Conservation (phyloP, 106 monocot species). For the Dioscorea alata region DNA sequence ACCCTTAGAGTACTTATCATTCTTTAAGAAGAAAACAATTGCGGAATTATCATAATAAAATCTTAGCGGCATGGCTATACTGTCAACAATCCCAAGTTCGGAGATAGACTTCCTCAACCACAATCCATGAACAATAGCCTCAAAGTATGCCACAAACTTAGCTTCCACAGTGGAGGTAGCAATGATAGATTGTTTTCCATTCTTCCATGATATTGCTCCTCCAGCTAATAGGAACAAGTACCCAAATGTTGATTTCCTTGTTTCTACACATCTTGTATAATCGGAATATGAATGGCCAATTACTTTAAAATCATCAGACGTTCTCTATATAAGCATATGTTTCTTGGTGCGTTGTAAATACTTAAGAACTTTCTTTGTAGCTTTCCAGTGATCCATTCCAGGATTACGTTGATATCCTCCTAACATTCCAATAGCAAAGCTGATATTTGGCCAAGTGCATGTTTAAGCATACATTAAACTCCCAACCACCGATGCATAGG, state of each 20-base stretch:
- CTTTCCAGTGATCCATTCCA: constrained; percentile 1
- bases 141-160: too few species aligned
- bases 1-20: too few species aligned
- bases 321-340: constrained; percentile 1
- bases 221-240: too few species aligned
- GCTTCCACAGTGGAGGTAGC: too few species aligned
- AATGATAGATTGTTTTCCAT: too few species aligned
- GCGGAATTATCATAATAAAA: too few species aligned
- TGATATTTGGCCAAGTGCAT: neutral
- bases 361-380: constrained; percentile 1
- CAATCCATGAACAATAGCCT: too few species aligned
- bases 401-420: constrained; percentile 7
- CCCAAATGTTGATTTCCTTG: neutral
- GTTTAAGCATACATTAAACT: neutral
- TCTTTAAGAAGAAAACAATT: too few species aligned
- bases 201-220: too few species aligned
- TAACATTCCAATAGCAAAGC: neutral
- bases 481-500: constrained; percentile 1
- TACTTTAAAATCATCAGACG: neutral
- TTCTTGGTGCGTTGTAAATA: neutral
- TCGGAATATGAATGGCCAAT: neutral
- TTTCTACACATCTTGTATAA: neutral
- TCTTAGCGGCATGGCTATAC: too few species aligned
- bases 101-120: too few species aligned
- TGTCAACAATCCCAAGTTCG: too few species aligned